phyloP scores from a whole-genome alignment of 805 yeast genomes.

The Saccharomyces eubayanus region DNA sequence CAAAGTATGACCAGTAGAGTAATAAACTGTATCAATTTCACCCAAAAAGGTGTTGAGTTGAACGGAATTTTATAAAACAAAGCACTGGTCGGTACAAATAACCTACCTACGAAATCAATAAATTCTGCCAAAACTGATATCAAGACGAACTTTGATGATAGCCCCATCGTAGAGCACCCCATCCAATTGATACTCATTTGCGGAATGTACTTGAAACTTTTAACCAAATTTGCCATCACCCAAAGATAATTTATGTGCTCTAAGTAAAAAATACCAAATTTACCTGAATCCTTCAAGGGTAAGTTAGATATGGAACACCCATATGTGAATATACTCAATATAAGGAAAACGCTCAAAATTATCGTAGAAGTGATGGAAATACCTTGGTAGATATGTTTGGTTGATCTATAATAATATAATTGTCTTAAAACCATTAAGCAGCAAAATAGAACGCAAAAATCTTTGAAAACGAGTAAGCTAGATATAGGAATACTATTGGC shows the following conservation, averaged over 20 bases:
- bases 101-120: conserved; percentile 3
- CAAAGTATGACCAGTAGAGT: conserved; percentile 13
- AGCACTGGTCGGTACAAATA: not conserved
- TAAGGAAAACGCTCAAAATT: conserved; percentile 3
- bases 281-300: conserved; percentile 20
- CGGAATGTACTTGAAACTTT: conserved; percentile 31
- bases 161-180: conserved; percentile 27
- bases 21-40: conserved; percentile 11
- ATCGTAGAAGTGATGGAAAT: conserved; percentile 21
- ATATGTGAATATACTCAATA: conserved; percentile 13
- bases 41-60: conserved; percentile 18
- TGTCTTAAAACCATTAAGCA: conserved; percentile 23
- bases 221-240: conserved; percentile 27
- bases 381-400: conserved; percentile 34
- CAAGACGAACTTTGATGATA: conserved; percentile 21
- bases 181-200: conserved; percentile 37
- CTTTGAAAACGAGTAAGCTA: conserved; percentile 10
- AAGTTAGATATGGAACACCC: conserved; percentile 15
- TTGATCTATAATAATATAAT: conserved; percentile 20
- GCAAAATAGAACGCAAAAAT: conserved; percentile 9
- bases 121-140: conserved; percentile 3
- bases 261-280: conserved; percentile 29
- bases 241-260: conserved; percentile 39
- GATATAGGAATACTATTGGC: conserved; percentile 20
- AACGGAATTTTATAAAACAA: conserved; percentile 17